These are phyloP conservation scores for Penicillium capsulatum DNA, from an alignment of 2,329 filamentous ascomycete species.

Conservation along the genomic window DNA sequence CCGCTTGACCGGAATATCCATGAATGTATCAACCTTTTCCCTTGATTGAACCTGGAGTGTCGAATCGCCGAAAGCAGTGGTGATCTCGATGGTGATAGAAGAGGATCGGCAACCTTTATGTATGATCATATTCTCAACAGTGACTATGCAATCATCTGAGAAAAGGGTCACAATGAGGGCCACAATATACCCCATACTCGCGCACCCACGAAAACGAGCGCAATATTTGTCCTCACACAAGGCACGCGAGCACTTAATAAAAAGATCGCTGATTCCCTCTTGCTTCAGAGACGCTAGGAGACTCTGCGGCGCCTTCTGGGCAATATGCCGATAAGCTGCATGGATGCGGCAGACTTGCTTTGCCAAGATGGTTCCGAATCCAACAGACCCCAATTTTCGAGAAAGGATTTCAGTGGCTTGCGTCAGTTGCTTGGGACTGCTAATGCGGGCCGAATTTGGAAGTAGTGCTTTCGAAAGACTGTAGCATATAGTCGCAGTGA, in stretches of 20 bases:
- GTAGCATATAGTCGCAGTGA: not conserved
- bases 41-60: not conserved
- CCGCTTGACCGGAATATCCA: not conserved
- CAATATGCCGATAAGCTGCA: not conserved
- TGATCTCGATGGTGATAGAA: not conserved
- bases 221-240: not conserved
- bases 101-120: not conserved
- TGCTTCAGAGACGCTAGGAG: not conserved
- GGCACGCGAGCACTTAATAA: not conserved
- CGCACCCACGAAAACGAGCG: not conserved
- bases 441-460: not conserved
- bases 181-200: not conserved
- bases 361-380: not conserved
- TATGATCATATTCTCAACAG: not conserved
- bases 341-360: not conserved
- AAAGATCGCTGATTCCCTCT: not conserved
- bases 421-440: slow-evolving; percentile 1
- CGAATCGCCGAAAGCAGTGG: not conserved
- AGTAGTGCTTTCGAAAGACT: not conserved
- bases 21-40: not conserved
- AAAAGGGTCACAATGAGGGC: not conserved
- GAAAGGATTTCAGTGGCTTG: not conserved
- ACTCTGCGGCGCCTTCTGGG: not conserved
- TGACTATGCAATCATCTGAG: slow-evolving; percentile 1
- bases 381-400: not conserved